Percentiles rank a stretch among this genome's conserved stretches.
Conservation (phyloP, 78 protist genomes). For the Diacronema lutheri region DNA sequence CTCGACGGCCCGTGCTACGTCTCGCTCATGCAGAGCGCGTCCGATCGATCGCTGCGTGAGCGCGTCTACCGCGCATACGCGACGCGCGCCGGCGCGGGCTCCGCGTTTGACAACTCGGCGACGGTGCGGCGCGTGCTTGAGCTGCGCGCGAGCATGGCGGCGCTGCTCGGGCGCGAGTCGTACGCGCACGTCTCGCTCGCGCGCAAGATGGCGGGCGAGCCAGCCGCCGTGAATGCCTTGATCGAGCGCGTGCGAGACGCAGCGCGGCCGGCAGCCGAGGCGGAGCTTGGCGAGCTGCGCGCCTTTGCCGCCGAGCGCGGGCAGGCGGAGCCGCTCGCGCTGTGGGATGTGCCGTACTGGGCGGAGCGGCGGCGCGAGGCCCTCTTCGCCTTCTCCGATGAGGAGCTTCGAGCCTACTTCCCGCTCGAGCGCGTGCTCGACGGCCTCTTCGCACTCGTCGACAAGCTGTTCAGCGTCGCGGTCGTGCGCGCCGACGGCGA, state of each 20-base stretch:
- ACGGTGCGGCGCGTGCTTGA: not conserved
- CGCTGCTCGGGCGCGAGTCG: not conserved
- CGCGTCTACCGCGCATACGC: not conserved
- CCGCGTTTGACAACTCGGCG: not conserved
- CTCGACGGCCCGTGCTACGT: slow-evolving; percentile 21
- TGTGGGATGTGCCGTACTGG: slow-evolving; percentile 31
- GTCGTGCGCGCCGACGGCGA: not conserved
- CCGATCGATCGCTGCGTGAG: not conserved
- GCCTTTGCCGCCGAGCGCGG: not conserved
- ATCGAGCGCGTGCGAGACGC: not conserved
- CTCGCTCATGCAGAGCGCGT: not conserved
- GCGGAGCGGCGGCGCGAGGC: not conserved
- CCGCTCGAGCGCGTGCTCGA: slow-evolving; percentile 32
- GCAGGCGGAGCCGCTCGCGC: not conserved
- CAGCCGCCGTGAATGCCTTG: not conserved
- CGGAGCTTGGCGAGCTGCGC: not conserved
- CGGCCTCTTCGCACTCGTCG: slow-evolving; percentile 35
- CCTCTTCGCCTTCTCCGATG: not conserved
- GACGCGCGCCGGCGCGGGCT: not conserved
- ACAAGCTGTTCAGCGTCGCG: not conserved
- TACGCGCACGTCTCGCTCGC: not conserved
- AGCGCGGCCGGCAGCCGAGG: not conserved
- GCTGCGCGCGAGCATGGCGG: not conserved
- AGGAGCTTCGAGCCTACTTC: slow-evolving; percentile 37
- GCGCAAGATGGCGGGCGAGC: slow-evolving; percentile 6